phyloP scores from a whole-genome alignment of 176 grass and related monocot genomes.

The Avena eriantha region DNA sequence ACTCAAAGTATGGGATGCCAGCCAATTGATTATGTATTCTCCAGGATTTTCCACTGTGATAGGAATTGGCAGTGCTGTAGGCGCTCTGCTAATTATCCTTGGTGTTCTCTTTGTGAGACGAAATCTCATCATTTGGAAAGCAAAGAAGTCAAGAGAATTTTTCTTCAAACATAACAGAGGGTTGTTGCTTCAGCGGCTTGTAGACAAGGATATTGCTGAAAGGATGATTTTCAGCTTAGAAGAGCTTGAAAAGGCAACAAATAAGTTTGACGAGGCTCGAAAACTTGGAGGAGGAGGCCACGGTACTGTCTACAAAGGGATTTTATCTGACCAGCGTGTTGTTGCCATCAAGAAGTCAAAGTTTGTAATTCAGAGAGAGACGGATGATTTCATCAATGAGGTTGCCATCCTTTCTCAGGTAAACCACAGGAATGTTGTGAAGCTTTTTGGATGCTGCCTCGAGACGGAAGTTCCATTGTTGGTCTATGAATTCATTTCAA shows the following conservation, averaged over 20 bases:
- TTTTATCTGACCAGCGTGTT: conserved; percentile 46
- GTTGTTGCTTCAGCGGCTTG: conserved; percentile 43
- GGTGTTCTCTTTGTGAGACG: conserved; percentile 32
- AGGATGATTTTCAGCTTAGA: conserved; percentile 51
- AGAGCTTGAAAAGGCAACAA: conserved; percentile 57
- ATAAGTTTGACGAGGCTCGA: conserved; percentile 48
- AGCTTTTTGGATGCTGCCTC: conserved; percentile 60
- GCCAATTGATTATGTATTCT: background rate
- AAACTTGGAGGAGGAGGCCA: conserved; percentile 54
- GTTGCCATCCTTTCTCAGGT: conserved; percentile 52
- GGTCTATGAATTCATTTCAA: conserved; percentile 60
- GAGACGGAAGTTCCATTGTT: conserved; percentile 55
- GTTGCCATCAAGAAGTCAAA: conserved; percentile 68
- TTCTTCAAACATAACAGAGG: conserved; percentile 55
- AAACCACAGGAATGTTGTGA: conserved; percentile 57
- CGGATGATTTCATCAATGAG: conserved; percentile 58
- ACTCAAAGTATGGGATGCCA: too few species aligned
- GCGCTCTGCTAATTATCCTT: conserved; percentile 35
- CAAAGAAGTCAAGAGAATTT: conserved; percentile 51
- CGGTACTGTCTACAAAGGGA: conserved; percentile 56
- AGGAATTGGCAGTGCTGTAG: background rate
- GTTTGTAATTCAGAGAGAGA: conserved; percentile 47
- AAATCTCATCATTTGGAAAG: conserved; percentile 34
- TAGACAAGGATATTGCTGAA: conserved; percentile 46
- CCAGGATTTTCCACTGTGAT: conserved; percentile 5